A percentile compares a stretch with the other conserved stretches of the same genome.
Conservation (phyloP, 441 rosid species). For the Gossypium gossypioides region DNA sequence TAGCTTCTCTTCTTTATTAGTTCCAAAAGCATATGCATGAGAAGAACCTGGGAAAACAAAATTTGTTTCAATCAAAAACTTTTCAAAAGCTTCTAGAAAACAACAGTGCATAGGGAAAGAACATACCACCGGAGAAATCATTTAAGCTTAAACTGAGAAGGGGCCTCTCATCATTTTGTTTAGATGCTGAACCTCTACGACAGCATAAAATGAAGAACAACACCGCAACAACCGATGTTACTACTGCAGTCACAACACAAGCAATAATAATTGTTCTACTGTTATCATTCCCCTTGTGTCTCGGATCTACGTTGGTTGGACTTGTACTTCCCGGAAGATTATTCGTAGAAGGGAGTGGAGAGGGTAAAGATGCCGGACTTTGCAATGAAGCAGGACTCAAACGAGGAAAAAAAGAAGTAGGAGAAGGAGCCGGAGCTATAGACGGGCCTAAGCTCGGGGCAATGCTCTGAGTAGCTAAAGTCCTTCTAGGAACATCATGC, state of each 20-base stretch:
- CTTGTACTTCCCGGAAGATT: constrained; percentile 13
- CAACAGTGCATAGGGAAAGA: constrained; percentile 7
- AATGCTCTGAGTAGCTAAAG: constrained; percentile 31
- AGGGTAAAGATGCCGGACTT: constrained; percentile 10
- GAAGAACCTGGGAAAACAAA: constrained; percentile 55
- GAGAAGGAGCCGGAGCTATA: constrained; percentile 13
- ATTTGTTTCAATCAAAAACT: constrained; percentile 12
- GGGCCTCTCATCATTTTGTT: constrained; percentile 68
- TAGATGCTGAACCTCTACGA: constrained; percentile 29
- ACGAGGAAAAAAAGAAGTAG: constrained; percentile 18
- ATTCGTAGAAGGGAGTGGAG: not conserved
- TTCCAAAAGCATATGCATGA: constrained; percentile 30
- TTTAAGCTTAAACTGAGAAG: constrained; percentile 74
- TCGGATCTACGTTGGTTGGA: constrained; percentile 11
- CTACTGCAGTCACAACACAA: constrained; percentile 59
- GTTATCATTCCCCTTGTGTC: constrained; percentile 17
- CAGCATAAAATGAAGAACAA: constrained; percentile 64
- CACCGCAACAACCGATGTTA: constrained; percentile 52
- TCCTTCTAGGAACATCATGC: constrained; percentile 33
- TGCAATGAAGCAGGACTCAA: constrained; percentile 14
- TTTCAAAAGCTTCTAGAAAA: constrained; percentile 1
- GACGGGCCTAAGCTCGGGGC: not conserved
- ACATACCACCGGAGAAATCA: constrained; percentile 52
- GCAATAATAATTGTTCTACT: constrained; percentile 47
- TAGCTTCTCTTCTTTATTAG: constrained; percentile 42